Conservation (phyloP, 2,329 filamentous ascomycete genomes). For the Phaeosphaeriaceae sp. region DNA sequence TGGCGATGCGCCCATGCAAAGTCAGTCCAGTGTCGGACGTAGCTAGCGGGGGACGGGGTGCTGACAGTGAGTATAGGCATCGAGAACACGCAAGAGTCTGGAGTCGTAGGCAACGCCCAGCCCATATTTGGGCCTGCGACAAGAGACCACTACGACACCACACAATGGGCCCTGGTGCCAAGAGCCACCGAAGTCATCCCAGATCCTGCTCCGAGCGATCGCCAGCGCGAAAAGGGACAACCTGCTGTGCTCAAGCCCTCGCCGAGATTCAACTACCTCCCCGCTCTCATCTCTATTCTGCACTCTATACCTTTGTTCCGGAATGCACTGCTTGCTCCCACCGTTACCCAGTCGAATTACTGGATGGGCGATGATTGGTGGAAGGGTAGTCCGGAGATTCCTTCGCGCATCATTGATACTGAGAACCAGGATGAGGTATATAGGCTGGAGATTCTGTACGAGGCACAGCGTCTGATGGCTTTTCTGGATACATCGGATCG, state of each 20-base stretch:
- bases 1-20: constrained; percentile 41
- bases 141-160: constrained; percentile 60
- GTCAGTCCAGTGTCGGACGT: constrained; percentile 27
- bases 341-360: constrained; percentile 56
- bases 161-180: constrained; percentile 63
- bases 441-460: constrained; percentile 57
- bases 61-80: constrained; percentile 30
- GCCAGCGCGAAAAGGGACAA: constrained; percentile 54
- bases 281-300: constrained; percentile 66
- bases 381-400: constrained; percentile 61
- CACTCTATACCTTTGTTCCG: constrained; percentile 65
- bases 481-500: constrained; percentile 64
- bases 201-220: constrained; percentile 58
- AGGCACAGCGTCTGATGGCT: constrained; percentile 67
- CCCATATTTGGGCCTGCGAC: constrained; percentile 62
- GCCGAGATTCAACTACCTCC: constrained; percentile 60
- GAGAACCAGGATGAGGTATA: constrained; percentile 36
- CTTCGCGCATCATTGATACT: constrained; percentile 59
- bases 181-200: constrained; percentile 58
- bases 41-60: neutral
- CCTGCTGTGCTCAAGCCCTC: constrained; percentile 66
- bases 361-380: constrained; percentile 66
- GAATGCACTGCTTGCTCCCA: constrained; percentile 61
- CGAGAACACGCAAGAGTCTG: constrained; percentile 59
- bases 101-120: constrained; percentile 53